A percentile compares a stretch with the other conserved stretches of the same genome.
Evolutionary conservation across 1,284 basidiomycete genomes (phyloP).

Genomic region (Sanguinoderma infundibulare): DNA sequence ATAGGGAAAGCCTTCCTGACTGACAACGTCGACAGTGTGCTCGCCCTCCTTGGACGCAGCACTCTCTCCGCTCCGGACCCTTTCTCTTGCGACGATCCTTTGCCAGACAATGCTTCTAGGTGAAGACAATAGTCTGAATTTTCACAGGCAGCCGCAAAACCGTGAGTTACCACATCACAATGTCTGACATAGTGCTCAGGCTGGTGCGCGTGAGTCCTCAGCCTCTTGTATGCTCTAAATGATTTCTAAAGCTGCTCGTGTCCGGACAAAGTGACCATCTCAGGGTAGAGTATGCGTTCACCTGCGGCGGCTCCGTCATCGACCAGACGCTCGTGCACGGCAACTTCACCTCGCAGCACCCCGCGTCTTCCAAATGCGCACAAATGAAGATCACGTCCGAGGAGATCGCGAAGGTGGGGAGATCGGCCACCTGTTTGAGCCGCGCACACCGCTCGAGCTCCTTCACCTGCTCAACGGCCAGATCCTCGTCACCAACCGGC

Average conservation of each 20-base stretch:
- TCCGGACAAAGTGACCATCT: too few species aligned
- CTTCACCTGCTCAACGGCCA: slow-evolving; percentile 57
- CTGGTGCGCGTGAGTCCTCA: too few species aligned
- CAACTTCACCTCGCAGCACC: slow-evolving; percentile 40
- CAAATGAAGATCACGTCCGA: slow-evolving; percentile 26
- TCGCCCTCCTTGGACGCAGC: slow-evolving; percentile 2
- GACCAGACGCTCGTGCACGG: slow-evolving; percentile 32
- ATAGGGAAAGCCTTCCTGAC: too few species aligned
- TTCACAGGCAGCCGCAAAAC: slow-evolving; percentile 40
- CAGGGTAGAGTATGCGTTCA: too few species aligned
- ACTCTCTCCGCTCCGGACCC: slow-evolving; percentile 1
- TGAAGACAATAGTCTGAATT: slow-evolving; percentile 6
- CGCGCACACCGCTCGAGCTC: slow-evolving; percentile 49
- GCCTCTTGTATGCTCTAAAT: too few species aligned
- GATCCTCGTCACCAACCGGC: slow-evolving; percentile 51
- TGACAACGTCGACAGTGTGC: not conserved
- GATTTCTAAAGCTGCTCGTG: too few species aligned
- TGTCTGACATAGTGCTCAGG: too few species aligned
- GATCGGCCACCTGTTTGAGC: slow-evolving; percentile 29
- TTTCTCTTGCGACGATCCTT: slow-evolving; percentile 4
- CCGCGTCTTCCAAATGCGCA: slow-evolving; percentile 46
- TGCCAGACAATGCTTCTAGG: not conserved
- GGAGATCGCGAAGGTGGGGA: slow-evolving; percentile 27
- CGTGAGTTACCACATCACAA: slow-evolving; percentile 81
- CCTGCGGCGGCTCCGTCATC: slow-evolving; percentile 48